These are phyloP conservation scores for Marsdenia floribunda DNA, from an alignment of 257 asterid genomes.

Conservation along the genomic window DNA sequence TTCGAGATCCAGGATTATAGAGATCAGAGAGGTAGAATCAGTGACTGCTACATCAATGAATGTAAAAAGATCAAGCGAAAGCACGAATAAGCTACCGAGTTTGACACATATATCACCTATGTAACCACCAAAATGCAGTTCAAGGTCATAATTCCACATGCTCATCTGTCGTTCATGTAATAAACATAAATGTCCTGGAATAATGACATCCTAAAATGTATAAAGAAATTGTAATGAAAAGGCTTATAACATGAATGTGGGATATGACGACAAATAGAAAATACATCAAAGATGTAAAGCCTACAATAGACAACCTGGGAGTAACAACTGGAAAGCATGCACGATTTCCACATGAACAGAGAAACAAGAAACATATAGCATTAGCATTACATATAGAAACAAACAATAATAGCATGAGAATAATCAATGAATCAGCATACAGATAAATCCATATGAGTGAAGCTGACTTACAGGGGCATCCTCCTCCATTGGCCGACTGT, in stretches of 20 bases:
- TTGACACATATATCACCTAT: neutral
- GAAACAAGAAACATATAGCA: neutral
- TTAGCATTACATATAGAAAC: neutral
- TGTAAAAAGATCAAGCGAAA: neutral
- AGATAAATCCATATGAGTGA: neutral
- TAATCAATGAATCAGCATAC: neutral
- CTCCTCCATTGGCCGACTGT: constrained; percentile 77
- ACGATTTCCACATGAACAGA: neutral
- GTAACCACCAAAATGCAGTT: neutral
- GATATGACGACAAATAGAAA: neutral
- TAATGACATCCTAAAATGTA: neutral
- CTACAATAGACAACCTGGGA: neutral
- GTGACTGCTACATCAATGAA: neutral
- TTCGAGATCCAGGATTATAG: neutral
- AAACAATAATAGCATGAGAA: neutral
- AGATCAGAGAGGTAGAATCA: neutral
- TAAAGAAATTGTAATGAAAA: neutral
- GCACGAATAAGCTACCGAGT: neutral
- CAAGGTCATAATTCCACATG: neutral
- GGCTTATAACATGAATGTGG: neutral
- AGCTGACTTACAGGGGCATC: constrained; percentile 56
- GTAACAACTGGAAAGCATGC: neutral
- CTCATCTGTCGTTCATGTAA: neutral
- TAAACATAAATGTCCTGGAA: neutral
- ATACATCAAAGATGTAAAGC: neutral